These are phyloP conservation scores for Trifolium subterraneum DNA, from an alignment of 306 rosid genomes.

Conservation along the genomic window DNA sequence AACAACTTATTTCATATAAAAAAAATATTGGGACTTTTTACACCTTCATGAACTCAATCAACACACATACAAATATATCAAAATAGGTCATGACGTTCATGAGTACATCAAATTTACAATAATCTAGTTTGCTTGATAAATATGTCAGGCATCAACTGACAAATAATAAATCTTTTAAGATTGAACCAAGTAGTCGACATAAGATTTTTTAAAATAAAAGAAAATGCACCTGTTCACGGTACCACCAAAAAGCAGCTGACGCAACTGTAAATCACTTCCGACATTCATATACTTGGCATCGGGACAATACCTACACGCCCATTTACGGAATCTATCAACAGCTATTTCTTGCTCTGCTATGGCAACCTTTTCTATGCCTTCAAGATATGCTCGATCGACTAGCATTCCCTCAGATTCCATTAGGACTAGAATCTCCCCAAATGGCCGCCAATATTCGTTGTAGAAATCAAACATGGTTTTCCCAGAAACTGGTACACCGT, in stretches of 20 bases:
- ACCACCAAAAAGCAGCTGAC: constrained; percentile 91
- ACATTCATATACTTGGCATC: constrained; percentile 93
- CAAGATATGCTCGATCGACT: constrained; percentile 84
- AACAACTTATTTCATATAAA: constrained; percentile 8
- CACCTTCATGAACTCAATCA: constrained; percentile 1
- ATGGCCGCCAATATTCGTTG: constrained; percentile 84
- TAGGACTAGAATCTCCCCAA: constrained; percentile 83
- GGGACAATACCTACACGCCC: constrained; percentile 84
- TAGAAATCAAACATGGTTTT: constrained; percentile 85
- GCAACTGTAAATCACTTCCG: constrained; percentile 92
- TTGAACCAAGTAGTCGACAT: constrained; percentile 22
- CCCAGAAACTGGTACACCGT: constrained; percentile 51
- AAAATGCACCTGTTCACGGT: constrained; percentile 66
- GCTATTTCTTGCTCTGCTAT: constrained; percentile 83
- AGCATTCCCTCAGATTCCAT: constrained; percentile 98
- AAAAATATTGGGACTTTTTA: neutral
- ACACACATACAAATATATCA: constrained; percentile 8
- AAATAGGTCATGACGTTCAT: constrained; percentile 2
- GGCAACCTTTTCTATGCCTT: constrained; percentile 86
- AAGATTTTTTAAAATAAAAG: neutral
- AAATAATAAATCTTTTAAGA: neutral
- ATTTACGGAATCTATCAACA: constrained; percentile 77
- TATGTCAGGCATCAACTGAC: constrained; percentile 22
- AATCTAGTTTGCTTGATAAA: neutral
- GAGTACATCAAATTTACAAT: constrained; percentile 12